Base-by-base conservation (phyloP, 2,329 filamentous ascomycete species). In the Phyllosticta citribraziliensis region DNA sequence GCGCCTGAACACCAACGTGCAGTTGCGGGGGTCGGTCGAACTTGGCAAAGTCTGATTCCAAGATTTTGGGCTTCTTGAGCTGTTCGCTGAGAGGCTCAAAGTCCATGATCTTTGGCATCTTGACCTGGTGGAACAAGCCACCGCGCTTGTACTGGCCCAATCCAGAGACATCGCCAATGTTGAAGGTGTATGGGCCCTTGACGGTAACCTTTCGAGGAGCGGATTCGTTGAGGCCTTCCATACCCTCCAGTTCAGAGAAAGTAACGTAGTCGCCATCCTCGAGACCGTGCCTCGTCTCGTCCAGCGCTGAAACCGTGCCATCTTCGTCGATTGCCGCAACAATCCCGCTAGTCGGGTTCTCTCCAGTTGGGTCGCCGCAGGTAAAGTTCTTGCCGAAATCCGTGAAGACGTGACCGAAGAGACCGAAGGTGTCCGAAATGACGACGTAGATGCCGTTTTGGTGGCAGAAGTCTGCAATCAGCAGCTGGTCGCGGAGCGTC, bases 181-280 rank as follows among this genome's bases (percentile, higher is more conserved):
- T 94, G 76, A 99, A 99, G 9, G 92, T 96, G 74, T 97, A 99
- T 3, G 94, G 94, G 5, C 79, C 94, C 78, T 96, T 97, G 56
- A 97, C 91, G 3, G 88, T 90, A 64, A 99, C 84, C 78, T 97
- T 96, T 67, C 89, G 86, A 56, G 94, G 93, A 64, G 90, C 89
- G 53, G 84, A 83, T 67, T 84, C 84, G 73, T 99, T 99, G 64
- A 99, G 76, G 5, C 76, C 85, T 64, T 96, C 92, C 89, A 99
- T 90, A 22, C 94, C 94, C 78, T 94, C 86, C 22, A 99, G 74
- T 73, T 99, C 94, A 2, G 89, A 87, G 74, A 99, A 99, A 9
- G 91, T 96, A 61, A 99, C 91, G 72, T 87, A 96, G 73, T 99
- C 94, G 22, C 93, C 94, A 79, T 99, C 94, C 74, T 97, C 91